Conservation (phyloP, 495 filamentous ascomycete species). For the Neurospora cerealis region DNA sequence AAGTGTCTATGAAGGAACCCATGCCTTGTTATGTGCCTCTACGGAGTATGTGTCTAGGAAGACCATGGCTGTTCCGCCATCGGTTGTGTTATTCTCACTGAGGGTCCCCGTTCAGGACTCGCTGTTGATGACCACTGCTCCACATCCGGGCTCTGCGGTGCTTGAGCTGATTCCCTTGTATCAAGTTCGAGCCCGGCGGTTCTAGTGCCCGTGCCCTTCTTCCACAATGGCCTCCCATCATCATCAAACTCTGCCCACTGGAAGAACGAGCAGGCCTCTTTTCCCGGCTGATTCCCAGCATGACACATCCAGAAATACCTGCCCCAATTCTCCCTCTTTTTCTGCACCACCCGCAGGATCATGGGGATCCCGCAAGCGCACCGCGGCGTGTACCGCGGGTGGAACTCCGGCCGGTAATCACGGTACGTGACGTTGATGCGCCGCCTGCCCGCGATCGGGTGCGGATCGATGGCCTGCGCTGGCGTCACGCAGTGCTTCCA, state of each 20-base stretch:
- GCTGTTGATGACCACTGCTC: neutral
- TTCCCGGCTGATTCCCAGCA: constrained; percentile 62
- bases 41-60: neutral
- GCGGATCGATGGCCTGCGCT: constrained; percentile 63
- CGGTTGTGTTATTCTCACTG: neutral
- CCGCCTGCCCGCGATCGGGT: constrained; percentile 67
- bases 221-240: constrained; percentile 70
- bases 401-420: constrained; percentile 64
- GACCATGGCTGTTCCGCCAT: neutral
- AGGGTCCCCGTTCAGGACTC: neutral
- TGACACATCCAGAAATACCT: constrained; percentile 95
- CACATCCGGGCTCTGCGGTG: neutral
- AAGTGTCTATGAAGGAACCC: neutral
- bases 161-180: neutral
- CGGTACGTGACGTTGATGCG: constrained; percentile 94
- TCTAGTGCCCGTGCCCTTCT: neutral
- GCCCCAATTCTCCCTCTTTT: constrained; percentile 61
- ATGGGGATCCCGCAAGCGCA: constrained; percentile 59
- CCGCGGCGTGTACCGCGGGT: constrained; percentile 57
- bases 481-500: constrained; percentile 76
- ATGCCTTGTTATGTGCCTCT: neutral
- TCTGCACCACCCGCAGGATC: constrained; percentile 70
- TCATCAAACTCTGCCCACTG: constrained; percentile 86
- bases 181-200: neutral
- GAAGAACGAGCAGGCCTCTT: constrained; percentile 71